These are phyloP conservation scores for Calonectria ilicicola DNA, from an alignment of 2,329 filamentous ascomycete genomes.

Conservation along the genomic window DNA sequence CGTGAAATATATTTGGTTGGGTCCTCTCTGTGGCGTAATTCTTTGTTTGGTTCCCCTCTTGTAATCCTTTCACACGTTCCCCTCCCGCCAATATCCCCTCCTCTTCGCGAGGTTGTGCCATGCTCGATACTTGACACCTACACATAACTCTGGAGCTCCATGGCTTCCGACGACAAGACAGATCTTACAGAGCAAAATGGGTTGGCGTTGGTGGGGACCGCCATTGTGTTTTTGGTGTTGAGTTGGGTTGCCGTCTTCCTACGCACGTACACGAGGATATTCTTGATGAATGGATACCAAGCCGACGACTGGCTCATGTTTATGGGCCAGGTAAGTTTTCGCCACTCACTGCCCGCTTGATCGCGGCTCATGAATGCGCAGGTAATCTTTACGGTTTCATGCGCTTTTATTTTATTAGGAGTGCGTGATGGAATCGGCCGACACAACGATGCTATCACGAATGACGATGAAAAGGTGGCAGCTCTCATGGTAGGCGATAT, in stretches of 20 bases:
- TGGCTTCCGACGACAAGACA: slow-evolving; percentile 45
- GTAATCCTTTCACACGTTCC: slow-evolving; percentile 4
- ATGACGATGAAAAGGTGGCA: slow-evolving; percentile 53
- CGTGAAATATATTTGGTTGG: slow-evolving; percentile 36
- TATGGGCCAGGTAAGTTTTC: slow-evolving; percentile 55
- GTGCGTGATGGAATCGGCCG: slow-evolving; percentile 57
- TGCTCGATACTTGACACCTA: slow-evolving; percentile 31
- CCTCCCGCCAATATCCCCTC: slow-evolving; percentile 8
- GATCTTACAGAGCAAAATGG: slow-evolving; percentile 55
- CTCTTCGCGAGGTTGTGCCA: slow-evolving; percentile 27
- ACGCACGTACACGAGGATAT: slow-evolving; percentile 57
- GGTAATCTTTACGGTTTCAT: slow-evolving; percentile 61
- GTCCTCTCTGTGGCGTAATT: slow-evolving; percentile 16
- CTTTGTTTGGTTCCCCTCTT: slow-evolving; percentile 9
- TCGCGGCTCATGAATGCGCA: slow-evolving; percentile 35
- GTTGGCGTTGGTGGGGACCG: slow-evolving; percentile 50
- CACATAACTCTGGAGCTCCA: slow-evolving; percentile 42
- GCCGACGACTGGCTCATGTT: slow-evolving; percentile 68
- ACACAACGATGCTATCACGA: slow-evolving; percentile 59
- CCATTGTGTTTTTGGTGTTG: slow-evolving; percentile 51
- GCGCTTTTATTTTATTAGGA: slow-evolving; percentile 58
- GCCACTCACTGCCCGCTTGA: not conserved
- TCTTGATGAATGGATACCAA: slow-evolving; percentile 59
- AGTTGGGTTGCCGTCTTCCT: slow-evolving; percentile 58
- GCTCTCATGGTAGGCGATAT: slow-evolving; percentile 57